phyloP scores from a whole-genome alignment of 805 yeast species.

The Suhomyces canberraensis region DNA sequence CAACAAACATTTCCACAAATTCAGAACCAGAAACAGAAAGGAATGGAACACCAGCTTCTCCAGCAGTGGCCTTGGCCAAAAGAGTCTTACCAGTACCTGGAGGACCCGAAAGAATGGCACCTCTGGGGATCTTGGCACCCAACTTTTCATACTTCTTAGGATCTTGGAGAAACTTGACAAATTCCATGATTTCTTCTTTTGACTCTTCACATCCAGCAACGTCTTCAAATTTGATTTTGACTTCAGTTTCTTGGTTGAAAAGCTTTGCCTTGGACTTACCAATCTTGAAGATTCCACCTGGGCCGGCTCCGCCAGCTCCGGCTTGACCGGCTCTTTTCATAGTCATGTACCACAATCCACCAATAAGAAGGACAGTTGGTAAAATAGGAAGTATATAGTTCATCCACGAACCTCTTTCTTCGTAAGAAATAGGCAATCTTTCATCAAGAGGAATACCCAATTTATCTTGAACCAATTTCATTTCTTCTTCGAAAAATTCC shows the following conservation, averaged over 20 bases:
- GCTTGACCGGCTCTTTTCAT: conserved; percentile 47
- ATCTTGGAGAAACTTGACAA: conserved; percentile 81
- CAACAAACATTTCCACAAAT: conserved; percentile 95
- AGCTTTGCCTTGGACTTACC: conserved; percentile 78
- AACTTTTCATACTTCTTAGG: conserved; percentile 81
- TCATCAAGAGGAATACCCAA: conserved; percentile 64
- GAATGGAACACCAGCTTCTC: conserved; percentile 94
- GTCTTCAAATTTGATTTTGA: conserved; percentile 78
- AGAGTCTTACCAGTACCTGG: conserved; percentile 97
- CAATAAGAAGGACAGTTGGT: conserved; percentile 78
- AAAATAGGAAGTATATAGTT: conserved; percentile 65
- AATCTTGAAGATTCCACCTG: conserved; percentile 70
- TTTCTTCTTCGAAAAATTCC: conserved; percentile 78
- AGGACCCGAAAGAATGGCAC: conserved; percentile 91
- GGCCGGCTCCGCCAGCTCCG: conserved; percentile 37
- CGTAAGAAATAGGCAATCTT: conserved; percentile 74
- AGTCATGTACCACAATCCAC: conserved; percentile 70
- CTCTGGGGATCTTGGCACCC: conserved; percentile 94
- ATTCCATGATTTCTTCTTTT: conserved; percentile 92
- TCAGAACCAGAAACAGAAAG: conserved; percentile 90
- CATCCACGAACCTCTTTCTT: conserved; percentile 63
- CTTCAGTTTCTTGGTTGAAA: conserved; percentile 79
- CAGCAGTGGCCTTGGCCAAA: conserved; percentile 92
- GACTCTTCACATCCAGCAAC: conserved; percentile 97
- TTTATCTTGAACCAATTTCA: conserved; percentile 68